Evolutionary conservation across 371 early-diverging fungal species (phyloP).

Genomic region (Furculomyces boomerangus): DNA sequence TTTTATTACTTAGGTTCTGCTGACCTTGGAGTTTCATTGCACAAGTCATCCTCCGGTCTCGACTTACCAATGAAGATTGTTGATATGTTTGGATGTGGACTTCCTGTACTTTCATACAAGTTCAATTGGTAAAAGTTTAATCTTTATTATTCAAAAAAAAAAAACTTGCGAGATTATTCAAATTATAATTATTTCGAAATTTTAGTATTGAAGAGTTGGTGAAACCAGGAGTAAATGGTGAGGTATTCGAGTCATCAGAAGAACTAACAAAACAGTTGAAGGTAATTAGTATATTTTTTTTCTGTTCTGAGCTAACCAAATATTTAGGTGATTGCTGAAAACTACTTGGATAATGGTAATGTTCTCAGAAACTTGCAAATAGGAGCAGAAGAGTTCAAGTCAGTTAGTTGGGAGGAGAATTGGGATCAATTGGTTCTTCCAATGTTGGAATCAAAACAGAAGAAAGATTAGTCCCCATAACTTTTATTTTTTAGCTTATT

Average conservation of each 20-base stretch:
- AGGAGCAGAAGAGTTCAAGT: constrained; percentile 1
- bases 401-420: constrained; percentile 4
- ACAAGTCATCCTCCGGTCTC: constrained; percentile 79
- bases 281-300: constrained; percentile 3
- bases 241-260: constrained; percentile 44
- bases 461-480: too few relatives aligned
- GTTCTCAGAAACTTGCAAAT: not conserved
- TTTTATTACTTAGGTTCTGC: constrained; percentile 37
- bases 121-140: constrained; percentile 30
- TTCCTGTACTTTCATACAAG: constrained; percentile 68
- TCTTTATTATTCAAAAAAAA: constrained; percentile 17
- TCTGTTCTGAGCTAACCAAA: not conserved
- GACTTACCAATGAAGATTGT: constrained; percentile 97
- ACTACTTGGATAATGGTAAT: not conserved
- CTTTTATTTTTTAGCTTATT: too few relatives aligned
- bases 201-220: constrained; percentile 66
- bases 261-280: constrained; percentile 34
- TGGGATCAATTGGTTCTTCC: constrained; percentile 4
- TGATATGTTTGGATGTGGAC: constrained; percentile 92
- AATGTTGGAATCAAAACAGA: not conserved
- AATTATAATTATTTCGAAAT: not conserved
- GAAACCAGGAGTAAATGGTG: constrained; percentile 48
- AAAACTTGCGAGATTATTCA: not conserved
- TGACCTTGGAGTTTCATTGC: constrained; percentile 82
- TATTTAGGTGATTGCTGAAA: not conserved